Percentiles rank a stretch among this genome's conserved stretches.
phyloP scores from a whole-genome alignment of 352 stramenopile genomes.

The Aphanomyces astaci region DNA sequence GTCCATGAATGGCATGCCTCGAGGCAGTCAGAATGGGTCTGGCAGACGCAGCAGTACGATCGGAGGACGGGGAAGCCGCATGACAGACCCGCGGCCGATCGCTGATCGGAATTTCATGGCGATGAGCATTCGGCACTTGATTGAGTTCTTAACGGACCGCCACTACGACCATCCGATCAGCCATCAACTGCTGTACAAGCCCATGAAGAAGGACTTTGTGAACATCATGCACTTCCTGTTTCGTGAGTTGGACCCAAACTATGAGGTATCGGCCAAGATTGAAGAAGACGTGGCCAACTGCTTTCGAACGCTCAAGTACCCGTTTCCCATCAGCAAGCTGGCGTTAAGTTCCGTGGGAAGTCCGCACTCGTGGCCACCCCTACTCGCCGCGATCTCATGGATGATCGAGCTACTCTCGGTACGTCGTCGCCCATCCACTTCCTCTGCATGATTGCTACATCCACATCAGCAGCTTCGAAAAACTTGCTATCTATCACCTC shows the following conservation, averaged over 20 bases:
- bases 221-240: constrained; percentile 98
- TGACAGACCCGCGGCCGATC: constrained; percentile 76
- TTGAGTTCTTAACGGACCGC: constrained; percentile 88
- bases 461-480: too few species aligned
- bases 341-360: constrained; percentile 89
- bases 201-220: constrained; percentile 95
- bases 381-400: constrained; percentile 95
- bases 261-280: constrained; percentile 64
- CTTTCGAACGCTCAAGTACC: constrained; percentile 86
- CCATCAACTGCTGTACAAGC: constrained; percentile 84
- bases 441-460: too few species aligned
- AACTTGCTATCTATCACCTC: too few species aligned
- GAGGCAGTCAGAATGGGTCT: constrained; percentile 10
- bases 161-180: constrained; percentile 90
- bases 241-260: constrained; percentile 88
- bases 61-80: constrained; percentile 38
- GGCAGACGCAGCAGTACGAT: constrained; percentile 57
- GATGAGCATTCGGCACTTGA: constrained; percentile 86
- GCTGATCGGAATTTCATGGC: constrained; percentile 90
- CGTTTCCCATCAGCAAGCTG: constrained; percentile 95
- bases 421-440: constrained; percentile 25
- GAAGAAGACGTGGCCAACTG: constrained; percentile 66
- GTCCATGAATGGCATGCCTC: not conserved
- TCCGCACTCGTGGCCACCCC: constrained; percentile 92
- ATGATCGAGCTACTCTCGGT: constrained; percentile 91